Percentiles rank a stretch among this genome's conserved stretches.
These are phyloP conservation scores for Kockiozyma suomiensis DNA, from an alignment of 805 yeast genomes.

Conservation along the genomic window DNA sequence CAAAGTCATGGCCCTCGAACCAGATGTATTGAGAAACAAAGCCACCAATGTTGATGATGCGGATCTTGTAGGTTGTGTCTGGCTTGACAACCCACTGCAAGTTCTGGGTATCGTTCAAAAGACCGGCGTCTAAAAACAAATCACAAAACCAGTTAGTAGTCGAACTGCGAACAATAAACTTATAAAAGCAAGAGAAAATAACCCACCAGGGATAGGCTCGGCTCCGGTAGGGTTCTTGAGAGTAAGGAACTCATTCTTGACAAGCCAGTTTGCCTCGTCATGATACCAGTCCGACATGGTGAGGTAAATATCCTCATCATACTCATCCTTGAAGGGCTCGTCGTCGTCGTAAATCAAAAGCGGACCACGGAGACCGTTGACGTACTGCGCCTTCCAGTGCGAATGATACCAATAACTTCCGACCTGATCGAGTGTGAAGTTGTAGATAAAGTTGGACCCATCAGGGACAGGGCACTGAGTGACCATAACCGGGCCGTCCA, in stretches of 20 bases:
- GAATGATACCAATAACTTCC: slow-evolving; percentile 99
- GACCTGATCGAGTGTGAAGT: slow-evolving; percentile 83
- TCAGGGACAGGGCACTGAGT: slow-evolving; percentile 91
- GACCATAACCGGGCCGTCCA: slow-evolving; percentile 91
- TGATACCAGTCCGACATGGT: slow-evolving; percentile 90
- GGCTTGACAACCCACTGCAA: slow-evolving; percentile 78
- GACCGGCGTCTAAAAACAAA: slow-evolving; percentile 57
- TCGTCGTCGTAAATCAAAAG: slow-evolving; percentile 72
- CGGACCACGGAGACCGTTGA: slow-evolving; percentile 70
- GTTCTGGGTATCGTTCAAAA: slow-evolving; percentile 81
- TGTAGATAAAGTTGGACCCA: slow-evolving; percentile 71
- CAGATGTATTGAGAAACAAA: slow-evolving; percentile 87
- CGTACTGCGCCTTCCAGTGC: slow-evolving; percentile 85
- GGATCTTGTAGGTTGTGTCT: slow-evolving; percentile 76
- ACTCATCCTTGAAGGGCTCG: slow-evolving; percentile 61
- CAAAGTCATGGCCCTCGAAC: slow-evolving; percentile 84
- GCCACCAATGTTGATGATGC: slow-evolving; percentile 85
- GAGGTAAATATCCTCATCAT: slow-evolving; percentile 75
- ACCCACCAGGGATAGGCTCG: slow-evolving; percentile 78
- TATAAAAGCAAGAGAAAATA: neutral
- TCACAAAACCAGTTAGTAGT: no score
- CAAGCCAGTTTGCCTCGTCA: slow-evolving; percentile 54
- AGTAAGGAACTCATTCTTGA: slow-evolving; percentile 58
- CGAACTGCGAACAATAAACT: neutral
- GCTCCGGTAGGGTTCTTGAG: slow-evolving; percentile 95